Base-by-base conservation (phyloP, 306 rosid genomes). In the Alnus rubra region DNA sequence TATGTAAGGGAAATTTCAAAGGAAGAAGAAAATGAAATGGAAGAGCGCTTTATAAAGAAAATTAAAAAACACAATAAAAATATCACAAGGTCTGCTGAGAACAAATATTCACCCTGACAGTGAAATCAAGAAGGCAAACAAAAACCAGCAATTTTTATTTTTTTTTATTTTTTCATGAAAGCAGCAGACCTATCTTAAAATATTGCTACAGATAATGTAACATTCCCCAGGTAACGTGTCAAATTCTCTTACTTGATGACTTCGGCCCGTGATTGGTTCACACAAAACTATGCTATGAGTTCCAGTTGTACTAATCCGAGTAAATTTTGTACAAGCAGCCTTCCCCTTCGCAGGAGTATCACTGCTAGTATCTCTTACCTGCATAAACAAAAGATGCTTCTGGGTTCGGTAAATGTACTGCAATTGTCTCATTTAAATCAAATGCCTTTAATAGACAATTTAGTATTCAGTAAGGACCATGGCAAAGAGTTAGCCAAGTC, bases 181-280 rank as follows among this genome's bases (percentile, higher is more conserved):
- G 72, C 31, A 0, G 48, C 31, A 18, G 72, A 67, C 19, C 16
- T 16, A 49, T 67, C 50, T 18, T 67, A 67, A 31, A 42, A 67
- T 67, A 44, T 18, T 18, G 72, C 72, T 39, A 18, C 8, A 42
- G 51, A 39, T 63, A 18, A 67, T 42, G 8, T 5, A 14, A 64
- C 0, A 64, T 67, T n/a, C 13, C 23, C 49, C 2, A 8, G 42
- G 4, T 39, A 18, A 4, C 31, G 15, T 5, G 7, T 18, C 42
- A 67, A 42, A 33, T 59, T 60, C 74, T 51, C 84, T 64, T 82
- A 92, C 98, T 83, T 94, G 97, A 89, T 90, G 98, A 72, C 94
- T 92, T 63, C 98, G 89, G 67, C 97, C 98, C 33, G 94, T 90
- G 80, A 92, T 78, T 15, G 98, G 98, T 76, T 94, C 90, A 54